These are phyloP conservation scores for Bruguiera hainesii DNA, from an alignment of 441 rosid genomes.

Conservation along the genomic window DNA sequence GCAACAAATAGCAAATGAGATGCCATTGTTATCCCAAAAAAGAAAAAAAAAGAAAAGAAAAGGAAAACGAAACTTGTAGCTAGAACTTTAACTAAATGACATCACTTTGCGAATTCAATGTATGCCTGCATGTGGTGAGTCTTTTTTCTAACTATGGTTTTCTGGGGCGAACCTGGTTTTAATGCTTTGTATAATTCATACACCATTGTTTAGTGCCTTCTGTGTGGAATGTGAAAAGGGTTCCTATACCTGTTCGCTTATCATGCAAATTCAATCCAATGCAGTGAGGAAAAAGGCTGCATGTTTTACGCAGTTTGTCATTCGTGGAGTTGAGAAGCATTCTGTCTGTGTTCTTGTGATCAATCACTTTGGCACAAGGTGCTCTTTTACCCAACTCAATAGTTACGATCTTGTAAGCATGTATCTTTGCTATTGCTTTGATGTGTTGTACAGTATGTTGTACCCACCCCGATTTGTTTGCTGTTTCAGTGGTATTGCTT, in stretches of 20 bases:
- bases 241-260: not conserved
- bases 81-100: no score
- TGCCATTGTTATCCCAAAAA: no score
- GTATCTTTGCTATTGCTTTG: not conserved
- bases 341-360: not conserved
- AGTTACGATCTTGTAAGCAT: constrained; percentile 21
- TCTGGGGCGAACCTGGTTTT: not conserved
- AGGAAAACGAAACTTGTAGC: no score
- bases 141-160: no score
- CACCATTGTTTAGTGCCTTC: not conserved
- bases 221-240: not conserved
- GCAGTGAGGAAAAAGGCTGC: constrained; percentile 20
- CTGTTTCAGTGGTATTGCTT: not conserved
- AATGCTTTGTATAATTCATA: not conserved
- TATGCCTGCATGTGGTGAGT: no score
- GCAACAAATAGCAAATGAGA: no score
- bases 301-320: constrained; percentile 11
- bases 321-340: constrained; percentile 4
- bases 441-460: constrained; percentile 22
- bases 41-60: no score
- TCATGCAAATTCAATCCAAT: constrained; percentile 8
- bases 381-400: not conserved
- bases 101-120: no score
- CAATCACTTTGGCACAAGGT: not conserved
- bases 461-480: not conserved